phyloP scores from a whole-genome alignment of 768 basidiomycete genomes.

The Agaricus subrufescens region DNA sequence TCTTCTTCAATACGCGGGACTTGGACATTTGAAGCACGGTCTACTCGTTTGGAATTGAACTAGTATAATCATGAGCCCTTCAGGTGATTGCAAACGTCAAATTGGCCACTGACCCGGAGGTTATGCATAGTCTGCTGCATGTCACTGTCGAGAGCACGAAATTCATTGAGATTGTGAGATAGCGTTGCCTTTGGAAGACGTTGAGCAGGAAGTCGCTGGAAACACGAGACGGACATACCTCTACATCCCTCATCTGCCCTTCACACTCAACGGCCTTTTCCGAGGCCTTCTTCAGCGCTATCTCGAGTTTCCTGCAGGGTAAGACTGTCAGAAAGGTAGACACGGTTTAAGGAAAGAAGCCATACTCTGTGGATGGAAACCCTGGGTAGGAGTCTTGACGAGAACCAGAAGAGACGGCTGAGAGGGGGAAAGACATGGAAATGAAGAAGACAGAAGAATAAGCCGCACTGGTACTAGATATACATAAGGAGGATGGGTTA shows the following conservation, averaged over 20 bases:
- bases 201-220: background rate
- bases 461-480: background rate
- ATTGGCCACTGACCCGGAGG: slow-evolving; percentile 43
- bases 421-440: background rate
- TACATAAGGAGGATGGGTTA: slow-evolving; percentile 17
- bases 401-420: background rate
- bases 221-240: slow-evolving; percentile 31
- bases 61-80: slow-evolving; percentile 20
- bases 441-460: background rate
- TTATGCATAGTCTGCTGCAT: slow-evolving; percentile 60
- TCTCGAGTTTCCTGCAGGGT: slow-evolving; percentile 38
- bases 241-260: slow-evolving; percentile 56
- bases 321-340: slow-evolving; percentile 2
- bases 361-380: slow-evolving; percentile 21
- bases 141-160: slow-evolving; percentile 65
- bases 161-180: slow-evolving; percentile 68
- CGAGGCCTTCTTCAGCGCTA: slow-evolving; percentile 39
- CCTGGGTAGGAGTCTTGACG: slow-evolving; percentile 1
- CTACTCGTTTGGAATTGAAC: slow-evolving; percentile 56
- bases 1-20: slow-evolving; percentile 59
- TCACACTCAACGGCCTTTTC: slow-evolving; percentile 47
- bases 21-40: slow-evolving; percentile 51
- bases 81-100: background rate
- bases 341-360: background rate
- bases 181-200: slow-evolving; percentile 46